A percentile compares a stretch with the other conserved stretches of the same genome.
Conservation (phyloP, 176 grass and related monocot species). For the Canna indica region DNA sequence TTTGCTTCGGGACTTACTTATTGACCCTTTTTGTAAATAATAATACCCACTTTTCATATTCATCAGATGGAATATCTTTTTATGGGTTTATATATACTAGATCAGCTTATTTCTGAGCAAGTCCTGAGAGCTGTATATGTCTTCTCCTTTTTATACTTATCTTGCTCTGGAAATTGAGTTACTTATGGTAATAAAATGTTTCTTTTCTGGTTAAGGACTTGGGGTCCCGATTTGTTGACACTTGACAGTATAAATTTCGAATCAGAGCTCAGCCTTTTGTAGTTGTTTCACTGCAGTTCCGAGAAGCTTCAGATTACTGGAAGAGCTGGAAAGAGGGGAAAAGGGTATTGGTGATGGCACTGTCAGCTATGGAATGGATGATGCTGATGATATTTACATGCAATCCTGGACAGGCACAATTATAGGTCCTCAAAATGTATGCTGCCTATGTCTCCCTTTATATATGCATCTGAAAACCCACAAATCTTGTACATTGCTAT, state of each 20-base stretch:
- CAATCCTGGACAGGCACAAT: slow-evolving; percentile 79
- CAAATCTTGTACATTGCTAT: background rate
- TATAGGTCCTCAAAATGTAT: slow-evolving; percentile 70
- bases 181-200: too few species aligned
- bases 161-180: background rate
- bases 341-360: slow-evolving; percentile 83
- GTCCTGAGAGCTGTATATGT: background rate
- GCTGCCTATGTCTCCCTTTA: slow-evolving; percentile 12
- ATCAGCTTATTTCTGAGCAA: too few species aligned
- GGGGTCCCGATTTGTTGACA: background rate
- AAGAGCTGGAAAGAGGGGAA: slow-evolving; percentile 75
- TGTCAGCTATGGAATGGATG: slow-evolving; percentile 88
- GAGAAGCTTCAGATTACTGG: slow-evolving; percentile 70
- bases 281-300: slow-evolving; percentile 40
- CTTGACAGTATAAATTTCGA: background rate
- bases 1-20: too few species aligned
- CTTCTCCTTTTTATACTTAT: background rate
- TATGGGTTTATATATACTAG: too few species aligned
- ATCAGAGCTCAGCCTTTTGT: background rate
- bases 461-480: background rate
- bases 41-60: too few species aligned
- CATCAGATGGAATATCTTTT: too few species aligned
- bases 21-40: too few species aligned
- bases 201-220: too few species aligned
- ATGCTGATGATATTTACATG: slow-evolving; percentile 82